Evolutionary conservation across 1,139 yeast genomes (phyloP), one percentile per base, ranked within the genome.

Genomic region (Sporopachydermia cereana): DNA sequence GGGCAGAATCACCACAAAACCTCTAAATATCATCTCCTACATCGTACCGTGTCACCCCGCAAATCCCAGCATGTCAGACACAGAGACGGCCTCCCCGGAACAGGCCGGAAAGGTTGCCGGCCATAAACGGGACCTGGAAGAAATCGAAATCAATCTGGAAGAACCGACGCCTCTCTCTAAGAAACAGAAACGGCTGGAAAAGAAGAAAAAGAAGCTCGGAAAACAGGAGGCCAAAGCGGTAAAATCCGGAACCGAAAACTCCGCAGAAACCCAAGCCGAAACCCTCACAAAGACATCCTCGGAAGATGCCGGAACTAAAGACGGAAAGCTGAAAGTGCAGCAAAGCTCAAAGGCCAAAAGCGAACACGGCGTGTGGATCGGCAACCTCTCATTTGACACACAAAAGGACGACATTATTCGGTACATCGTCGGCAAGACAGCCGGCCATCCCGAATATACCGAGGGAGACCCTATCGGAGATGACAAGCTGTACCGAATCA

Each of bases 341-440:
- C 20, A 34, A 34, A 45, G 55, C 21, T 16, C 22, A 17, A 41
- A 41, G 58, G 36, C 57, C 57, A 43, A 52, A 52, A 49, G 57
- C 51, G 74, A 72, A 46, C 77, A 67, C 55, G 95, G 94, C 42
- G 93, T 88, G 23, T 91, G 98, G 98, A 75, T 91, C 42, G 98
- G 98, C 43, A 93, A 91, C 60, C 64, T 93, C 53, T 74, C 96
- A 0, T 93, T 83, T 56, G 93, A 84, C 46, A 88, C 96, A 3
- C 72, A 80, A 1, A 78, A 74, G 54, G 93, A 84, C 36, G 95
- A 88, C 50, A 59, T 91, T 22, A 66, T 68, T 12, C 70, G 80
- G 47, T 88, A 83, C 51, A 64, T 91, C 7, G 66, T 72, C 2
- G 71, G 76, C 9, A 84, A 81, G 56, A 74, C 91, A 0, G 55